phyloP scores from a whole-genome alignment of 441 rosid species.

The Monsonia emarginata region DNA sequence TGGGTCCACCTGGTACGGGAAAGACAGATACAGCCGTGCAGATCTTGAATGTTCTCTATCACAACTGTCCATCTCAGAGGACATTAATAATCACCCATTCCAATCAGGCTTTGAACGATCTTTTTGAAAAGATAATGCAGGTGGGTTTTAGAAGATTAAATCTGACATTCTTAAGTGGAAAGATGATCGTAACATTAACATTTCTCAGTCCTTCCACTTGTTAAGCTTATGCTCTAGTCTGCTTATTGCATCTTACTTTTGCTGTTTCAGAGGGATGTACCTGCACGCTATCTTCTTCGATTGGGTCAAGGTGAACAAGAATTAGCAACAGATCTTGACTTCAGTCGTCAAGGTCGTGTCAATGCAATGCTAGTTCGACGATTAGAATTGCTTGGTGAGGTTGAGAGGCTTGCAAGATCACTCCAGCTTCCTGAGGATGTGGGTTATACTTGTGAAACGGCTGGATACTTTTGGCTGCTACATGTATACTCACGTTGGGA shows the following conservation, averaged over 20 bases:
- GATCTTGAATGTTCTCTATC: constrained; percentile 86
- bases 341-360: constrained; percentile 97
- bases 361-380: constrained; percentile 98
- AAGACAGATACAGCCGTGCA: constrained; percentile 99
- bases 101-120: constrained; percentile 91
- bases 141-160: constrained; percentile 24
- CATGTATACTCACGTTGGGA: constrained; percentile 97
- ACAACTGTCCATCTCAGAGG: constrained; percentile 94
- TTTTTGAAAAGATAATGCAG: constrained; percentile 99
- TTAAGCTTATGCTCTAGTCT: constrained; percentile 1
- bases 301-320: constrained; percentile 99
- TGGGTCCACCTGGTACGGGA: constrained; percentile 99
- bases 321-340: constrained; percentile 96
- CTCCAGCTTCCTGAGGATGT: constrained; percentile 97
- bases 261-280: constrained; percentile 83
- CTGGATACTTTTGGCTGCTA: constrained; percentile 97
- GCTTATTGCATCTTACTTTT: constrained; percentile 13
- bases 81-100: constrained; percentile 95
- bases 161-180: not conserved
- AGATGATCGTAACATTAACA: not conserved
- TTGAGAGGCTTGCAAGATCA: constrained; percentile 91
- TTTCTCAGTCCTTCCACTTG: not conserved
- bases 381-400: constrained; percentile 78
- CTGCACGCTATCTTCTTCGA: constrained; percentile 96
- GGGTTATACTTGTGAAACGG: constrained; percentile 98